Base-by-base conservation (phyloP, 257 asterid species). In the Parsonsia alboflavescens region DNA sequence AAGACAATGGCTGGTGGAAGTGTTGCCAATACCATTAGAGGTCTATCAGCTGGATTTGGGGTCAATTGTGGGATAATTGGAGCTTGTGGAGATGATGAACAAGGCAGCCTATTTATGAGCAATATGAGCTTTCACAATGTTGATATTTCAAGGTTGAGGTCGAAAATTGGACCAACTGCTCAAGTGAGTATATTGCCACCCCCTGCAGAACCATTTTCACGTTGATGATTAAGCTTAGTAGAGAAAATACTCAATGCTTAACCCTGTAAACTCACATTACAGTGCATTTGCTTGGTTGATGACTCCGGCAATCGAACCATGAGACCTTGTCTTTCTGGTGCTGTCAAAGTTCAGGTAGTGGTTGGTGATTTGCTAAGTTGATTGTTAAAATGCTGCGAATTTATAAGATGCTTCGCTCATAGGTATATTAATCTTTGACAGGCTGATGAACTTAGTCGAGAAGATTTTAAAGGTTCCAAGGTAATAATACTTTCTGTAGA, bases 211-310 rank as follows among this genome's bases (percentile, higher is more conserved):
- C 22, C 48, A 58, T 21, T 10, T 71, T 52, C 26, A 28, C 28
- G 45, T 70, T 59, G 61, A 30, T 58, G 50, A 8, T 52, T 70
- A 2, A 53, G 68, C 46, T 70, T 56, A 17, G 69, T 59, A 49
- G 58, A 36, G 44, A 63, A 4, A 63, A 45, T 71, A 52, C 24
- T 28, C 7, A 26, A 50, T 74, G 73, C 68, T 72, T 52, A 77
- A 68, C 72, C 61, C 41, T 76, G 10, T 64, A 63, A 10, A 68
- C 68, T 63, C 63, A 64, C 44, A 80, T 59, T 61, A 59, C 89
- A 95, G 99, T 95, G 99, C 79, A 92, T 95, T 82, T 95, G 99
- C 89, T 84, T 95, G 81, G 99, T 95, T 73, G 98, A 95, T 79
- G 96, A 92, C 73, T 53, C 80, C 62, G 99, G 96, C 57, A 95